phyloP scores from a whole-genome alignment of 1,284 basidiomycete genomes.

The Meira nashicola region DNA sequence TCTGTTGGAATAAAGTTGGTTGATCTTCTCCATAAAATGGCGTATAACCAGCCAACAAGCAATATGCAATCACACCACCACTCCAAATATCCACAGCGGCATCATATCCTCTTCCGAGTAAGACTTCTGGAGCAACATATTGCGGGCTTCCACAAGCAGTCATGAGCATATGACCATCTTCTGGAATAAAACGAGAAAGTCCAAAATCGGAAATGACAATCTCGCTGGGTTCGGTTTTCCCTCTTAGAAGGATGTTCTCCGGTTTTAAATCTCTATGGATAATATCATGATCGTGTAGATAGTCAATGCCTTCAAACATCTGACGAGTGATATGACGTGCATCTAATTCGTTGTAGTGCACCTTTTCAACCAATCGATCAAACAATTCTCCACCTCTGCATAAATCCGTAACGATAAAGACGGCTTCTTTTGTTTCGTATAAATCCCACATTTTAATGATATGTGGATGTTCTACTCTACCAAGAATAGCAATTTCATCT shows the following conservation, averaged over 20 bases:
- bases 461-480: conserved; percentile 43
- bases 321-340: conserved; percentile 47
- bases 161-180: conserved; percentile 41
- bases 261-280: conserved; percentile 52
- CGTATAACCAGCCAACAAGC: conserved; percentile 50
- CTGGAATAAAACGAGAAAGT: conserved; percentile 46
- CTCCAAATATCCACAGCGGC: conserved; percentile 50
- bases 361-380: conserved; percentile 45
- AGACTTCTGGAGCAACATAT: conserved; percentile 51
- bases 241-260: conserved; percentile 48
- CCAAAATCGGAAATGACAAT: conserved; percentile 52
- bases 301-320: conserved; percentile 44
- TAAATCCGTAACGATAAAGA: conserved; percentile 51
- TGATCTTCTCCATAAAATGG: conserved; percentile 51
- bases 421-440: conserved; percentile 49
- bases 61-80: conserved; percentile 49
- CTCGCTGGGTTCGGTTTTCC: conserved; percentile 33
- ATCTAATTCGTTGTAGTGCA: conserved; percentile 48
- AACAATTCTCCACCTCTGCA: conserved; percentile 50
- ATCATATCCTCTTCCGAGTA: conserved; percentile 49
- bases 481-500: conserved; percentile 46
- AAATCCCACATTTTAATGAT: conserved; percentile 51
- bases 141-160: conserved; percentile 51
- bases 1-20: conserved; percentile 44
- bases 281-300: conserved; percentile 47